Evolutionary conservation across 2,329 filamentous ascomycete genomes (phyloP).

Genomic region (Xylaria sp.): DNA sequence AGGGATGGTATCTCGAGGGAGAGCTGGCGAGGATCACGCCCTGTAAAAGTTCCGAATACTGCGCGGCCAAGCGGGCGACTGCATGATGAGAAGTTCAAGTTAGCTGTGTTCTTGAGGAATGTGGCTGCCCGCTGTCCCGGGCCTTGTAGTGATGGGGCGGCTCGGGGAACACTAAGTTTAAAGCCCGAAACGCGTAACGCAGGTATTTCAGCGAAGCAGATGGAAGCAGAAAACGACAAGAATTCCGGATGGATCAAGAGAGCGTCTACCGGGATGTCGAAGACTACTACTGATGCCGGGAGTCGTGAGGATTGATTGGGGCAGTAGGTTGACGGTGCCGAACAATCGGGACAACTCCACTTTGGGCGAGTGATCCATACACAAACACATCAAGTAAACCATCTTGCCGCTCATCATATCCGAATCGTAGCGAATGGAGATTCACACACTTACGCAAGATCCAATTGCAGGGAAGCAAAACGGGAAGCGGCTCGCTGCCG

Average conservation of each 20-base stretch:
- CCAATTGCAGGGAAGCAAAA: conserved; percentile 16
- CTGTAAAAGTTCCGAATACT: conserved; percentile 24
- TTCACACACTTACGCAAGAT: conserved; percentile 27
- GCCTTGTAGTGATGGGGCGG: conserved; percentile 22
- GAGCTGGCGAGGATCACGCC: conserved; percentile 13
- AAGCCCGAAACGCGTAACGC: conserved; percentile 17
- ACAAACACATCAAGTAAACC: background rate
- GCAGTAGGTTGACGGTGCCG: background rate
- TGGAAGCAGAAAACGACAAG: conserved; percentile 1
- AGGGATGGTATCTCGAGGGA: conserved; percentile 14
- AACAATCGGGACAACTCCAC: background rate
- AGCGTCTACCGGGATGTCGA: background rate
- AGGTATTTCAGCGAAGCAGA: background rate
- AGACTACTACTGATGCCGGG: background rate
- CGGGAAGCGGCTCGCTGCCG: conserved; percentile 16
- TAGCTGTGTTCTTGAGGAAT: conserved; percentile 37
- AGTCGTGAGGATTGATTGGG: background rate
- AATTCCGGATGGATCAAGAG: background rate
- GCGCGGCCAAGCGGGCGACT: conserved; percentile 39
- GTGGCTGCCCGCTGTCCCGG: conserved; percentile 30
- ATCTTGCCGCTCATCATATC: background rate
- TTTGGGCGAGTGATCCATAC: background rate
- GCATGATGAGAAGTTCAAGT: conserved; percentile 39
- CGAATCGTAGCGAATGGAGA: background rate
- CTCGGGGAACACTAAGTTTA: conserved; percentile 21